Evolutionary conservation across 2,329 filamentous ascomycete genomes (phyloP).

Genomic region (Pseudogymnoascus sp.): DNA sequence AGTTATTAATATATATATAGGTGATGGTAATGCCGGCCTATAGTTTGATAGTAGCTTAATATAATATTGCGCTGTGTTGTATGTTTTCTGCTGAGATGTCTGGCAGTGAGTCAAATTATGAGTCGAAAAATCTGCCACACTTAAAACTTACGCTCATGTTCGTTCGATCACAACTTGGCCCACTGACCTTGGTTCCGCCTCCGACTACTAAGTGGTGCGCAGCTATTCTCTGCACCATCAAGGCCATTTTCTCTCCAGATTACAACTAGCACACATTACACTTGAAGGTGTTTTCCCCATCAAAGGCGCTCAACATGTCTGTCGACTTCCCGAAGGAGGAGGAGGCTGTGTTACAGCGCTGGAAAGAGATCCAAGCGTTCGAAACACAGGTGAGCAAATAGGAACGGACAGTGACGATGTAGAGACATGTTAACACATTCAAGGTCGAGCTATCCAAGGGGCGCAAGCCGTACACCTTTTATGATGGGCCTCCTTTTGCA

Average conservation of each 20-base stretch:
- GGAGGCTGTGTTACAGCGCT: conserved; percentile 73
- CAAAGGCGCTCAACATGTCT: conserved; percentile 48
- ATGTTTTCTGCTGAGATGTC: background rate
- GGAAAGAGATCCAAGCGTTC: conserved; percentile 90
- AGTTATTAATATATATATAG: background rate
- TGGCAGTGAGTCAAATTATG: background rate
- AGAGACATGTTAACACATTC: conserved; percentile 1
- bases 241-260: background rate
- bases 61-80: background rate
- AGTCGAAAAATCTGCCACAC: conserved; percentile 8
- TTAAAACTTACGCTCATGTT: background rate
- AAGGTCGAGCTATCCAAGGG: conserved; percentile 72
- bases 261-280: background rate
- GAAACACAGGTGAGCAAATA: conserved; percentile 58
- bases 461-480: conserved; percentile 84
- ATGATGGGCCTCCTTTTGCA: conserved; percentile 76
- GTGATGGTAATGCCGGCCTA: background rate
- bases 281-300: background rate
- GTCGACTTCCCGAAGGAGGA: conserved; percentile 93
- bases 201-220: background rate
- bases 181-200: background rate
- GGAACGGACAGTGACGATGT: background rate
- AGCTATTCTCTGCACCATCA: background rate
- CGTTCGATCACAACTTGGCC: background rate
- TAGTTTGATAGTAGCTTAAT: background rate